A percentile compares a stretch with the other conserved stretches of the same genome.
Conservation (phyloP, 768 basidiomycete genomes). For the Strobilomyces confusus region DNA sequence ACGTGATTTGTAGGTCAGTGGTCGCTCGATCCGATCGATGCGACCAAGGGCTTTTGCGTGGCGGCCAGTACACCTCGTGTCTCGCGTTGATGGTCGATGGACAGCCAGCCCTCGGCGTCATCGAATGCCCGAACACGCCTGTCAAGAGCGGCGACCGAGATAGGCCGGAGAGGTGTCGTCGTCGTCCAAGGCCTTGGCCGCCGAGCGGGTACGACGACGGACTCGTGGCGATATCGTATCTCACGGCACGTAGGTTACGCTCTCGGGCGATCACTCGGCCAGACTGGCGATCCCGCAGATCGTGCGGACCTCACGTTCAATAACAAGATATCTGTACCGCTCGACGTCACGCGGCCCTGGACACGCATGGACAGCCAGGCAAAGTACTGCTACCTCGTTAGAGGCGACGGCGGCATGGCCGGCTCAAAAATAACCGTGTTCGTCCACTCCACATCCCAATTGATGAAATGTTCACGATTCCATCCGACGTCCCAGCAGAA, state of each 20-base stretch:
- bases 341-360: conserved; percentile 63
- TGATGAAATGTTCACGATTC: too few species aligned
- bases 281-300: conserved; percentile 46
- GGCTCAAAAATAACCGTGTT: too few species aligned
- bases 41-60: conserved; percentile 92
- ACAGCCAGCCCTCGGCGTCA: conserved; percentile 75
- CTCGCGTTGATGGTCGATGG: conserved; percentile 79
- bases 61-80: conserved; percentile 92
- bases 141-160: conserved; percentile 48
- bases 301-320: conserved; percentile 45
- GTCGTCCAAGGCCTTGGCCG: conserved; percentile 85
- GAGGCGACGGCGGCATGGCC: conserved; percentile 85
- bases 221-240: neutral
- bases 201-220: conserved; percentile 51
- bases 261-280: conserved; percentile 46
- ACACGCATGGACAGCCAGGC: conserved; percentile 95
- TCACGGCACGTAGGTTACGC: conserved; percentile 40
- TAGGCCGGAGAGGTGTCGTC: conserved; percentile 70
- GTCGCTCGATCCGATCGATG: conserved; percentile 89
- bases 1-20: conserved; percentile 56
- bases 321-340: conserved; percentile 60
- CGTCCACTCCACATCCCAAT: too few species aligned
- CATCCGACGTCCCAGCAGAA: too few species aligned
- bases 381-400: conserved; percentile 83
- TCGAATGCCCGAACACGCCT: conserved; percentile 91